Percentiles rank a stretch among this genome's conserved stretches.
Evolutionary conservation across 306 rosid species (phyloP).

Genomic region (Lablab purpureus): DNA sequence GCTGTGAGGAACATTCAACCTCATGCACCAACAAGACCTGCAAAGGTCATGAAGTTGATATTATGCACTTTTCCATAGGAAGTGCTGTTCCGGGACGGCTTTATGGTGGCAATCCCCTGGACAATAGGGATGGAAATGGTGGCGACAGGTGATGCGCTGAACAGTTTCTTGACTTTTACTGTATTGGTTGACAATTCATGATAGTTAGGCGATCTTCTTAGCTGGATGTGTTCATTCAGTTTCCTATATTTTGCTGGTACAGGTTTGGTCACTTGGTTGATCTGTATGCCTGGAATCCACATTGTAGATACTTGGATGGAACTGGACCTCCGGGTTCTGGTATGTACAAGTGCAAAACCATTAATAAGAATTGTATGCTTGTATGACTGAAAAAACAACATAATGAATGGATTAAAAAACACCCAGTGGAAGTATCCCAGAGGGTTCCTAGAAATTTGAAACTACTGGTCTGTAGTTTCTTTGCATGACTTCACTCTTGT

Average conservation of each 20-base stretch:
- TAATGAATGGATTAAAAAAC: constrained; percentile 21
- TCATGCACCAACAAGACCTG: constrained; percentile 87
- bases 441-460: constrained; percentile 36
- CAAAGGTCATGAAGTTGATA: constrained; percentile 93
- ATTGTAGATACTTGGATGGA: constrained; percentile 91
- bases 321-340: constrained; percentile 77
- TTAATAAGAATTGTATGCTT: constrained; percentile 29
- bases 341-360: constrained; percentile 37
- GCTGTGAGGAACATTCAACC: constrained; percentile 71
- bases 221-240: constrained; percentile 11
- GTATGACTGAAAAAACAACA: constrained; percentile 8
- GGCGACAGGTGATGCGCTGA: constrained; percentile 74
- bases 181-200: constrained; percentile 30
- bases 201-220: neutral
- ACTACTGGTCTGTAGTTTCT: constrained; percentile 4
- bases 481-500: constrained; percentile 34
- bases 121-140: constrained; percentile 76
- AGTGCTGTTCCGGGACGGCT: constrained; percentile 94
- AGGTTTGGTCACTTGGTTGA: constrained; percentile 96
- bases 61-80: constrained; percentile 94
- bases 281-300: constrained; percentile 95
- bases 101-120: constrained; percentile 83
- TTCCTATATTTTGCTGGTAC: constrained; percentile 35
- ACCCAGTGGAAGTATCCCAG: constrained; percentile 13
- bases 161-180: constrained; percentile 33